Base-by-base conservation (phyloP, 2,329 filamentous ascomycete genomes). In the Zymoseptoria tritici region DNA sequence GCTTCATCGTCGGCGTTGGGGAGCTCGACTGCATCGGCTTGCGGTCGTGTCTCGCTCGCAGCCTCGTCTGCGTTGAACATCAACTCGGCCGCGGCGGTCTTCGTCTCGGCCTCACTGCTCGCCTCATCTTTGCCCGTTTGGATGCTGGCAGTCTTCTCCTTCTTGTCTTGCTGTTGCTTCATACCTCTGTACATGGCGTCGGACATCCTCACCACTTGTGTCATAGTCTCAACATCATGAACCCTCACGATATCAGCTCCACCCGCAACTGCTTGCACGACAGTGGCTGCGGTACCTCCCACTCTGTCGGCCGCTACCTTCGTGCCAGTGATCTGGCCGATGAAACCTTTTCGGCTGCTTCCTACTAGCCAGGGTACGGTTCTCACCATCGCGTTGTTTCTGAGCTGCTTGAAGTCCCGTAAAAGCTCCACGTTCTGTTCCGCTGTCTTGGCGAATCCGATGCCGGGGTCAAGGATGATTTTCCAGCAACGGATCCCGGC, bases 211-310 rank as follows among this genome's bases (percentile, higher is more conserved):
- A 85, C 85, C 31, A 96, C 91, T 75, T 91, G 83, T 49, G 77
- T 80, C 93, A 97, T 97, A 78, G 94, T 89, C 58, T 79, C 76
- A 13, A 92, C 89, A 77, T 97, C 93, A 76, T 99, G 94, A 50
- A 99, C 91, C 56, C 94, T 82, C 52, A 97, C 87, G 60, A 99
- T 85, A 78, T 97, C 92, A 22, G 92, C 92, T 2, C 94, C 94
- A 6, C 90, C 90, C 62, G 88, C 85, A 29, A 99, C 82, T 52
- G 91, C 90, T 6, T 91, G 91, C 2, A 89, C 87, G 8, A 97
- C 89, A 0, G 91, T 90, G 9, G 90, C 91, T 9, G 91, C 92
- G 2, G 94, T 97, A 9, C 94, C 94, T 85, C 87, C 94, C 8
- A 82, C 80, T 62, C 93, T 82, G 67, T 91, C 83, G 62, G 79